Percentiles rank a stretch among this genome's conserved stretches.
phyloP scores from a whole-genome alignment of 2,329 filamentous ascomycete species.

The Tolypocladium cylindrosporum region DNA sequence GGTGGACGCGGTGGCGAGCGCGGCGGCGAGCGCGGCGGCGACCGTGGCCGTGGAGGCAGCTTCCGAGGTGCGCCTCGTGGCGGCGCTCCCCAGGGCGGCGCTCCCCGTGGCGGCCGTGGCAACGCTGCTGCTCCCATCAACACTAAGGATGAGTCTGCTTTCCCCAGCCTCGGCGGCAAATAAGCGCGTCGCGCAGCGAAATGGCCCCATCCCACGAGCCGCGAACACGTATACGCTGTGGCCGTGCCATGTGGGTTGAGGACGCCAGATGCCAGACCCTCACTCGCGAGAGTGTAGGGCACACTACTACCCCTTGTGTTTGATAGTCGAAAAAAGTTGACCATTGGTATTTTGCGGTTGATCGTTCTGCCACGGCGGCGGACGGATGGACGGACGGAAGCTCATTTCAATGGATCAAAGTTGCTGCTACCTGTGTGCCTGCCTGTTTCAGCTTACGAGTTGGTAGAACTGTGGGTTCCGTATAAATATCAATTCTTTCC shows the following conservation, averaged over 20 bases:
- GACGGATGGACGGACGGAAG: background rate
- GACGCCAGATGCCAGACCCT: background rate
- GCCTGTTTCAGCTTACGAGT: background rate
- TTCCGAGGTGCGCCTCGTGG: slow-evolving; percentile 21
- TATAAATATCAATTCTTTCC: background rate
- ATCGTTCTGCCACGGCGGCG: slow-evolving; percentile 9
- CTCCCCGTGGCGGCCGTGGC: slow-evolving; percentile 24
- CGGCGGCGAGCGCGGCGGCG: slow-evolving; percentile 36
- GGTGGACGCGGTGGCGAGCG: slow-evolving; percentile 39
- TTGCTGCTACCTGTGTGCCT: background rate
- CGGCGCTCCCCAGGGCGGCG: slow-evolving; percentile 22
- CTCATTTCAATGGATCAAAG: background rate
- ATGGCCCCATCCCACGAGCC: background rate
- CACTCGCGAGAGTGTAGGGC: background rate
- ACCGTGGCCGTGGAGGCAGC: slow-evolving; percentile 33
- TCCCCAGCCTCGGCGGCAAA: slow-evolving; percentile 50
- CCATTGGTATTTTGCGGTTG: slow-evolving; percentile 17
- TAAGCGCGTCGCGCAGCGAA: slow-evolving; percentile 20
- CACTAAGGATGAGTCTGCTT: slow-evolving; percentile 46
- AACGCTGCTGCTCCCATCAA: slow-evolving; percentile 34
- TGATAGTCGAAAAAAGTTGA: slow-evolving; percentile 21
- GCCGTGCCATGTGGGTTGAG: background rate
- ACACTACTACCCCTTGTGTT: slow-evolving; percentile 17
- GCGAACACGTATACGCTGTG: background rate
- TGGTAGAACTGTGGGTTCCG: background rate